Percentiles rank a stretch among this genome's conserved stretches.
Conservation (phyloP, 1,139 yeast genomes). For the Hansenula sp. region DNA sequence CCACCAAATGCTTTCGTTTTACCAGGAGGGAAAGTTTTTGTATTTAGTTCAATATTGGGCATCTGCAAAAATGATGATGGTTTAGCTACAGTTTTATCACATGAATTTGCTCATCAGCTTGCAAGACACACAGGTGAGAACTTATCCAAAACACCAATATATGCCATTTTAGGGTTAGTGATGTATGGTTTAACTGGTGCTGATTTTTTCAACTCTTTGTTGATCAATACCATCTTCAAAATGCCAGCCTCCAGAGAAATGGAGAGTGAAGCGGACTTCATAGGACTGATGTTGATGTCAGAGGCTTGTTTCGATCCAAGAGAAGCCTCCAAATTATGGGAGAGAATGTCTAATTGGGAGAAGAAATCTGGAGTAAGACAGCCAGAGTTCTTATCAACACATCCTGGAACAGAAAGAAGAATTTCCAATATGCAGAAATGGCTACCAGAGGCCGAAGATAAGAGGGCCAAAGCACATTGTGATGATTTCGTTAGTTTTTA, state of each 20-base stretch:
- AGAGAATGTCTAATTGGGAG: slow-evolving; percentile 69
- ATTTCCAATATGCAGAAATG: slow-evolving; percentile 64
- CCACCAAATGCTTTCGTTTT: slow-evolving; percentile 96
- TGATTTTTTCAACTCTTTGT: slow-evolving; percentile 45
- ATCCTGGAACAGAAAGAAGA: slow-evolving; percentile 79
- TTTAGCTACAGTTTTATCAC: slow-evolving; percentile 87
- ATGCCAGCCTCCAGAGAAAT: slow-evolving; percentile 87
- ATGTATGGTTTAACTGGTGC: slow-evolving; percentile 51
- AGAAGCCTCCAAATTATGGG: slow-evolving; percentile 77
- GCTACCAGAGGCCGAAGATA: slow-evolving; percentile 58
- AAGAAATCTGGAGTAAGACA: slow-evolving; percentile 26
- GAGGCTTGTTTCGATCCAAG: slow-evolving; percentile 78
- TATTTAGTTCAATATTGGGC: slow-evolving; percentile 73
- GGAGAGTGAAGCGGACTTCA: slow-evolving; percentile 96
- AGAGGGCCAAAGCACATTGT: slow-evolving; percentile 13
- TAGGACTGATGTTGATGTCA: slow-evolving; percentile 90
- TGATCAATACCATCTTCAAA: slow-evolving; percentile 56
- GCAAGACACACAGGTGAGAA: slow-evolving; percentile 91
- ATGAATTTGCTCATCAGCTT: slow-evolving; percentile 89
- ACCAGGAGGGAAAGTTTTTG: slow-evolving; percentile 95
- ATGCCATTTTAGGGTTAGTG: slow-evolving; percentile 45
- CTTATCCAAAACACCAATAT: slow-evolving; percentile 58
- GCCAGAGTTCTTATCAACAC: slow-evolving; percentile 76
- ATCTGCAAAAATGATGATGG: slow-evolving; percentile 84
- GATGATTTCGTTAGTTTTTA: slow-evolving; percentile 8